Percentiles rank a stretch among this genome's conserved stretches.
Evolutionary conservation across 345 rosid species (phyloP).

Genomic region (Rubroshorea leprosula): DNA sequence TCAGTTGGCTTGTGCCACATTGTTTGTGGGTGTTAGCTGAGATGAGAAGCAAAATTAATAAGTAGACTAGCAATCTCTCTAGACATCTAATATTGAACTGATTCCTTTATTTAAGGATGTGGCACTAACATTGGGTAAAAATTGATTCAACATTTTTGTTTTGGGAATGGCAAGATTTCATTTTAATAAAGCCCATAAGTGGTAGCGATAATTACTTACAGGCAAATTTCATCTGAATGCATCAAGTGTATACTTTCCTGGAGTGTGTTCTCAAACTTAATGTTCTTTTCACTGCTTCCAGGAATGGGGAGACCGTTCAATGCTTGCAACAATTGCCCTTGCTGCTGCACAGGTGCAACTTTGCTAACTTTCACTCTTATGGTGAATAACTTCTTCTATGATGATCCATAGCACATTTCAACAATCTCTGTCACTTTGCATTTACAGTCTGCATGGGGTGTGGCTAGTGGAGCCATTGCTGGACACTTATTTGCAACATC

Average conservation of each 20-base stretch:
- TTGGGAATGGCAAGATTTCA: no score
- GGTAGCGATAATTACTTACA: no score
- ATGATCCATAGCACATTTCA: neutral
- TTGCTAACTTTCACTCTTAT: constrained; percentile 1
- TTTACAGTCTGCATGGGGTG: constrained; percentile 90
- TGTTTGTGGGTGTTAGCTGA: no score
- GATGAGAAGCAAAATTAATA: no score
- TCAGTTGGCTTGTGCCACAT: no score
- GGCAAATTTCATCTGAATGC: neutral
- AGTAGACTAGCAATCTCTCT: no score
- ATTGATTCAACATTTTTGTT: no score
- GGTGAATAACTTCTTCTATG: neutral
- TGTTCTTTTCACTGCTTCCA: constrained; percentile 18
- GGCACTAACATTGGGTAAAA: no score
- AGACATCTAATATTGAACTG: no score
- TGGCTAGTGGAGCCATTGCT: constrained; percentile 89
- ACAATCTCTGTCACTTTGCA: neutral
- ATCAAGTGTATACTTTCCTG: neutral
- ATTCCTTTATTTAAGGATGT: no score
- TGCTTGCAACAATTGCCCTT: constrained; percentile 98
- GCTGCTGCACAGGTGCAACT: constrained; percentile 83
- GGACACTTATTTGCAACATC: constrained; percentile 88
- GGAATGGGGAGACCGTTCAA: constrained; percentile 99
- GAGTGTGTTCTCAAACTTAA: neutral
- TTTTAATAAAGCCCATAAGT: no score